Evolutionary conservation across 805 yeast genomes (phyloP).

Genomic region (Lipomyces anomalus): DNA sequence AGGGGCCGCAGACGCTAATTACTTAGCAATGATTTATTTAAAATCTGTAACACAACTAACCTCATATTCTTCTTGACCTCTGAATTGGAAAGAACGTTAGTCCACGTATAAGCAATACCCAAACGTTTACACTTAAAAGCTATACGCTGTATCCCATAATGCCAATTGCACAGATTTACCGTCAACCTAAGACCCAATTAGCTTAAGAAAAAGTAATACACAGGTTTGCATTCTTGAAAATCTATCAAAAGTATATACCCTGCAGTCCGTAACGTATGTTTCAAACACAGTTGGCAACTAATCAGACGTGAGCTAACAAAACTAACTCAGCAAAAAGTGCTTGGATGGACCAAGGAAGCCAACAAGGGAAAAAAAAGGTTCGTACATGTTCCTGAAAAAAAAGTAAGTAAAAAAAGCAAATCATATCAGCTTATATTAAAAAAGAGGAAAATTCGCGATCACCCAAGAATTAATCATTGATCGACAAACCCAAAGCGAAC

Average conservation of each 20-base stretch:
- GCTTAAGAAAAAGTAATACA: neutral
- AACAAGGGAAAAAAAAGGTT: neutral
- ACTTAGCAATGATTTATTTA: too few species aligned
- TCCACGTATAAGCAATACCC: neutral
- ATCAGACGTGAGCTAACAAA: neutral
- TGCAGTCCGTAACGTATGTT: slow-evolving; percentile 87
- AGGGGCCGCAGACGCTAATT: slow-evolving; percentile 72
- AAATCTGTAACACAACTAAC: slow-evolving; percentile 20
- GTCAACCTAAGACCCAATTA: slow-evolving; percentile 42
- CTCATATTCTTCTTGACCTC: slow-evolving; percentile 92
- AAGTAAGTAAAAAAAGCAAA: slow-evolving; percentile 1
- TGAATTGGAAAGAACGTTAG: slow-evolving; percentile 3
- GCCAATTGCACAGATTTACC: slow-evolving; percentile 87
- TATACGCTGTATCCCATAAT: slow-evolving; percentile 85
- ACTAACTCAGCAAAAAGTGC: neutral
- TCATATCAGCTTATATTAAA: too few species aligned
- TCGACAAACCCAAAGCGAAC: neutral
- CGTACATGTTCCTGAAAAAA: slow-evolving; percentile 25
- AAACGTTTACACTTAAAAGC: slow-evolving; percentile 15
- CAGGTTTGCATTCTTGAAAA: too few species aligned
- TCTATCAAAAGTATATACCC: slow-evolving; percentile 37
- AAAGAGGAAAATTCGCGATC: neutral
- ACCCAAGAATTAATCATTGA: neutral
- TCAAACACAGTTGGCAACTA: slow-evolving; percentile 94
- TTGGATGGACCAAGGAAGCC: neutral